Evolutionary conservation across 2,329 filamentous ascomycete genomes (phyloP), one percentile per base, ranked within the genome.

Genomic region (Tolypocladium paradoxum): DNA sequence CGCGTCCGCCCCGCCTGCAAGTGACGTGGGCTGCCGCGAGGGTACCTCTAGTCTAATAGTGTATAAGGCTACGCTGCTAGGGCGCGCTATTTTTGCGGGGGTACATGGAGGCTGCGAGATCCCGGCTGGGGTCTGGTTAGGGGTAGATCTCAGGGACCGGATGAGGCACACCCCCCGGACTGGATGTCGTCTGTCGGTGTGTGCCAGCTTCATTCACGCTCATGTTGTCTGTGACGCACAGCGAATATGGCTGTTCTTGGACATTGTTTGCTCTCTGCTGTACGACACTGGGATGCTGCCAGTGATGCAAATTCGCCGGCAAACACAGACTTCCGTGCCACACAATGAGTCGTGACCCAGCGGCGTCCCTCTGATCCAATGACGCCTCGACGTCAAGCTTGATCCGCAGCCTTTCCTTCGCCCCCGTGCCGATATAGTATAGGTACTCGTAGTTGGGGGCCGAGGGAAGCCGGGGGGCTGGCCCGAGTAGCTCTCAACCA

Each of bases 381-480:
- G 5, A 14, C 12, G 2, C 20, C 37, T 6, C 12, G 36, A 9
- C 9, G n/a, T 40, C 48, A 49, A 37, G 48, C 48, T 37, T n/a
- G 20, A 27, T 27, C 8, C 22, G 31, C 14, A 6, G 33, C 20
- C 20, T 24, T 18, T 36, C 45, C 24, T 38, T 20, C 27, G 43
- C 6, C 18, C 20, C 22, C 37, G 31, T 40, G 48, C 34, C 48
- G 48, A 49, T 37, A 37, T 37, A 37, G n/a, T n/a, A n/a, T n/a
- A n/a, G n/a, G n/a, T n/a, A n/a, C n/a, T n/a, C n/a, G n/a, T n/a
- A n/a, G 48, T 49, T 49, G 48, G 48, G 48, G 48, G 27, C 48
- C 48, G 48, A 49, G 48, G 48, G 24, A 35, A n/a, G 48, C 33
- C 48, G 48, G 37, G 48, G 48, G 48, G 48, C 20, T 2, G 24